These are phyloP conservation scores for Jaltomata sinuosa DNA, from an alignment of 257 asterid species.

Conservation along the genomic window DNA sequence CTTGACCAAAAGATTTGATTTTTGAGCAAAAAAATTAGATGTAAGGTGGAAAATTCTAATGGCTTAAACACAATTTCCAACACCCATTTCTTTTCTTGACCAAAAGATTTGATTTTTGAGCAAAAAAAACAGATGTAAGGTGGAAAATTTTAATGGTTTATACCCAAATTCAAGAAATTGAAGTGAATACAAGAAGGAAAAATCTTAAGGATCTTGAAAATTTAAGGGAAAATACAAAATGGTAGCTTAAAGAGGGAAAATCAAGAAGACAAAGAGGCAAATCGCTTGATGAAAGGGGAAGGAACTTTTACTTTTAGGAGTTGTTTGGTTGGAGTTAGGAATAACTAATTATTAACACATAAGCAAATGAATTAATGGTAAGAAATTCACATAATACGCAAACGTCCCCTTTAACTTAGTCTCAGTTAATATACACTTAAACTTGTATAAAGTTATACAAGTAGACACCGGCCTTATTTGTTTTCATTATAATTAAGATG, in stretches of 20 bases:
- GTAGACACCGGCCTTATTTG: no score
- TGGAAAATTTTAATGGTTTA: background rate
- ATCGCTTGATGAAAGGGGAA: background rate
- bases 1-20: background rate
- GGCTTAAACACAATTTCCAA: no score
- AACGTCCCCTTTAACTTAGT: no score
- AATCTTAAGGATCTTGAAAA: background rate
- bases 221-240: background rate
- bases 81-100: constrained; percentile 33
- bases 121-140: background rate
- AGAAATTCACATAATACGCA: no score
- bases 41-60: background rate
- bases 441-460: no score
- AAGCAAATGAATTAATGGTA: no score
- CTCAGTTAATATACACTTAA: no score
- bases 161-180: background rate
- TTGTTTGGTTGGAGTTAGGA: background rate
- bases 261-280: background rate
- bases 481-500: no score
- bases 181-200: background rate
- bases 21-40: background rate
- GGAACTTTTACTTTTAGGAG: background rate
- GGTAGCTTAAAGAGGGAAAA: background rate
- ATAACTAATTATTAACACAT: no score
- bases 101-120: background rate